Conservation (phyloP, 441 rosid genomes). For the Aquilaria agallochum region DNA sequence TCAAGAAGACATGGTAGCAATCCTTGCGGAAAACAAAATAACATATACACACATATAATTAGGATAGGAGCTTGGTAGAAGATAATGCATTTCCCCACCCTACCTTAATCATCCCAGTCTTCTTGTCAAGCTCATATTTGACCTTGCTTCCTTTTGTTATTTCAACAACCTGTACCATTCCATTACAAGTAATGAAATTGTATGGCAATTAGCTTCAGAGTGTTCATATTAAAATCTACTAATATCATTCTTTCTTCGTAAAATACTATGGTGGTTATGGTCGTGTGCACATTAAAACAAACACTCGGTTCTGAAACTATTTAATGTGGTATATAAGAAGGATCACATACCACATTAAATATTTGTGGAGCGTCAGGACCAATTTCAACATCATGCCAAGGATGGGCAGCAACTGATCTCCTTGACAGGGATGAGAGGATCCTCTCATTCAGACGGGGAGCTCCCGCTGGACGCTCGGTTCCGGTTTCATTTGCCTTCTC, state of each 20-base stretch:
- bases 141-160: slow-evolving; percentile 94
- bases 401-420: slow-evolving; percentile 99
- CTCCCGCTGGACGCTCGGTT: slow-evolving; percentile 25
- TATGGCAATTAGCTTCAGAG: background rate
- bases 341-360: slow-evolving; percentile 76
- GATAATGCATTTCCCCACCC: slow-evolving; percentile 1
- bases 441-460: slow-evolving; percentile 85
- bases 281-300: too few species aligned
- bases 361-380: slow-evolving; percentile 91
- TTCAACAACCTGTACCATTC: slow-evolving; percentile 69
- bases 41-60: background rate
- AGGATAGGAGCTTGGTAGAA: background rate
- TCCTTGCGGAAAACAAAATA: background rate
- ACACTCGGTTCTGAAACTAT: too few species aligned
- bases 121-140: slow-evolving; percentile 94
- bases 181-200: slow-evolving; percentile 6
- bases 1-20: slow-evolving; percentile 6
- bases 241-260: background rate
- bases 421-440: slow-evolving; percentile 88
- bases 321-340: slow-evolving; percentile 1
- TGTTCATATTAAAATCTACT: background rate
- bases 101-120: slow-evolving; percentile 91
- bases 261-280: too few species aligned
- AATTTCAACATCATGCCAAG: slow-evolving; percentile 99
- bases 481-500: slow-evolving; percentile 29